Evolutionary conservation across 352 stramenopile species (phyloP), one percentile per base, ranked within the genome.

Genomic region (Thraustochytrium striatum): DNA sequence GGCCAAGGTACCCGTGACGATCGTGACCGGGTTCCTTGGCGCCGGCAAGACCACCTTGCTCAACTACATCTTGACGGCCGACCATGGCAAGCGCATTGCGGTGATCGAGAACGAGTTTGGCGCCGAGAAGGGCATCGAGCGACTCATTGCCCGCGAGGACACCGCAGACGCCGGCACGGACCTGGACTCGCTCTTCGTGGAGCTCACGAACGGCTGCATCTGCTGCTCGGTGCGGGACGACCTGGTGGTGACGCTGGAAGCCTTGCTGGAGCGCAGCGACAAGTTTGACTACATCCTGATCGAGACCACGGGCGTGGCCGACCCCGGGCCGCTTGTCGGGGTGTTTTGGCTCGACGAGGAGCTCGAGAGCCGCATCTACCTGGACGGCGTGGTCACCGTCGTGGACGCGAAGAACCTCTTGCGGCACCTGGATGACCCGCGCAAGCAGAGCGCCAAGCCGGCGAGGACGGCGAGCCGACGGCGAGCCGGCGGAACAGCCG

Each of bases 91-190:
- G 87, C 95, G 94, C 81, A 90, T 98, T 69, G 94, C 96, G 73
- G 93, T 98, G 21, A 93, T 98, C 65, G 94, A 98, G 85, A 99
- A 99, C 86, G 96, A 99, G 84, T 98, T 99, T 83, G 96, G 95
- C 8, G 68, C 68, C 36, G 58, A 81, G 44, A 81, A 79, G 58
- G 72, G 72, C 28, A 79, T 81, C 30, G 72, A 81, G 38, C 32
- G 62, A 19, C 72, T 81, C 35, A 79, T 79, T 16, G 69, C 69
- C n/a, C 50, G 57, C 7, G 47, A 25, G 47, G 69, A 79, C 52
- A 13, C 72, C 28, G 69, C 35, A 28, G 52, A 38, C 3, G 59
- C 59, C 9, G 32, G 5, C 0, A 38, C 53, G 21, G 59, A 70
- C 41, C 68, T 75, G 19, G 47, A 36, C 9, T 30, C 43, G 32